These are phyloP conservation scores for Fusarium neocosmosporiellum DNA, from an alignment of 2,329 filamentous ascomycete genomes.

Conservation along the genomic window DNA sequence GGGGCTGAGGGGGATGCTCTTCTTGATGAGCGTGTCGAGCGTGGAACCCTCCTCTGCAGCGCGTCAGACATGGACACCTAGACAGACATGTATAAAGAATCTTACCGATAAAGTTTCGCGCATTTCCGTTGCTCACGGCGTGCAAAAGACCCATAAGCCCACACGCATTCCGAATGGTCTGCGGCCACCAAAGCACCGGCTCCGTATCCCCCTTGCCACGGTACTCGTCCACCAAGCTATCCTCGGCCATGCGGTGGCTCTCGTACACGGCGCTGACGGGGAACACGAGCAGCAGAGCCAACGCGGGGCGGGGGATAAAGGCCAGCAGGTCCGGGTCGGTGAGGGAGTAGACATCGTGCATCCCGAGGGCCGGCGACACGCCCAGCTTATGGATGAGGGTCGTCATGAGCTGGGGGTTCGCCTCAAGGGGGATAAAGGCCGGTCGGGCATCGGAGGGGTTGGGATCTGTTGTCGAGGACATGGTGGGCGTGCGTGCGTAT, in stretches of 20 bases:
- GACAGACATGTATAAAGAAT: slow-evolving; percentile 2
- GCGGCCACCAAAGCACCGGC: slow-evolving; percentile 91
- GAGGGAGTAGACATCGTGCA: slow-evolving; percentile 94
- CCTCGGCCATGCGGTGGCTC: slow-evolving; percentile 78
- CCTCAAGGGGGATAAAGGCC: slow-evolving; percentile 71
- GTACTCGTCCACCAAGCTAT: slow-evolving; percentile 73
- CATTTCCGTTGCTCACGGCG: slow-evolving; percentile 80
- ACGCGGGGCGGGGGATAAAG: slow-evolving; percentile 88
- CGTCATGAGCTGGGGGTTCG: slow-evolving; percentile 91
- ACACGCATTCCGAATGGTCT: slow-evolving; percentile 95
- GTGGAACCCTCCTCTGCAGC: slow-evolving; percentile 60
- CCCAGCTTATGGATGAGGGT: slow-evolving; percentile 85
- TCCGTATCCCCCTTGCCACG: slow-evolving; percentile 73
- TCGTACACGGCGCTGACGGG: slow-evolving; percentile 86
- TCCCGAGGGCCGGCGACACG: slow-evolving; percentile 77
- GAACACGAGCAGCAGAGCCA: slow-evolving; percentile 92
- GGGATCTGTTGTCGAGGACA: slow-evolving; percentile 53
- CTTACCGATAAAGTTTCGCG: slow-evolving; percentile 69
- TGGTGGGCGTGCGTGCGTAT: slow-evolving; percentile 17
- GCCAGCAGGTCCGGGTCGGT: slow-evolving; percentile 85
- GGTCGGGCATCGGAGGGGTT: slow-evolving; percentile 53
- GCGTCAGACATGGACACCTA: slow-evolving; percentile 3
- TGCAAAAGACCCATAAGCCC: slow-evolving; percentile 91
- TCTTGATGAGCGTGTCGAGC: slow-evolving; percentile 72
- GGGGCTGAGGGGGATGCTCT: slow-evolving; percentile 78